phyloP scores from a whole-genome alignment of 768 basidiomycete genomes.

The Pisolithus microcarpus region DNA sequence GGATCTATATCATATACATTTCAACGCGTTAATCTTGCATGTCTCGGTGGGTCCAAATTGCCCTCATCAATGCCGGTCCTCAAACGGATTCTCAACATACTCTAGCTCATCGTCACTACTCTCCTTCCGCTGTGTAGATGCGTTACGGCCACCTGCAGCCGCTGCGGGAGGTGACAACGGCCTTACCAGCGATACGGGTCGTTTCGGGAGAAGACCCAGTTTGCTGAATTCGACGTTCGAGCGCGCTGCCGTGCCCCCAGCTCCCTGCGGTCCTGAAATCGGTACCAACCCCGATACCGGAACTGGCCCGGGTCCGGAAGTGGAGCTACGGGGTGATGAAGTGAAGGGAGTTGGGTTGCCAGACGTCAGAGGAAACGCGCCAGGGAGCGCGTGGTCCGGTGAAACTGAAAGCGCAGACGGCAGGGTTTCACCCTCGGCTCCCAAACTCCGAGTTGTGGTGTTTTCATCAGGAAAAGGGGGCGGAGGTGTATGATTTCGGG shows the following conservation, averaged over 20 bases:
- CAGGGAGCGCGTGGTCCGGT: background rate
- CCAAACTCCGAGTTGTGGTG: background rate
- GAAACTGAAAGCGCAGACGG: background rate
- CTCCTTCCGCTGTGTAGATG: constrained; percentile 11
- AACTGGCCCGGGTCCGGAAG: background rate
- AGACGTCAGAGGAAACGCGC: background rate
- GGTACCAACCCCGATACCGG: background rate
- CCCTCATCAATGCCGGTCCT: constrained; percentile 31
- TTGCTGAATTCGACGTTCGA: constrained; percentile 34
- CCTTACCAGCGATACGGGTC: constrained; percentile 54
- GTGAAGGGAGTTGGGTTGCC: background rate
- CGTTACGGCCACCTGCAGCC: background rate
- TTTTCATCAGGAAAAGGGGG: background rate
- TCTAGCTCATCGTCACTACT: constrained; percentile 54
- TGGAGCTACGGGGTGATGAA: background rate
- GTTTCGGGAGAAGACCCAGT: constrained; percentile 65
- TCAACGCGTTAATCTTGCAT: background rate
- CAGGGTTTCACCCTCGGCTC: background rate
- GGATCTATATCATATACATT: background rate
- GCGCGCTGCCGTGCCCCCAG: background rate
- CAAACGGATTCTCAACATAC: constrained; percentile 71
- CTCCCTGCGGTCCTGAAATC: background rate
- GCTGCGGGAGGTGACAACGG: constrained; percentile 23
- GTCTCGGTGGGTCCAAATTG: background rate
- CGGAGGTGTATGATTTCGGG: background rate